phyloP scores from a whole-genome alignment of 139 green algal species.

The Coelastrella sp. region DNA sequence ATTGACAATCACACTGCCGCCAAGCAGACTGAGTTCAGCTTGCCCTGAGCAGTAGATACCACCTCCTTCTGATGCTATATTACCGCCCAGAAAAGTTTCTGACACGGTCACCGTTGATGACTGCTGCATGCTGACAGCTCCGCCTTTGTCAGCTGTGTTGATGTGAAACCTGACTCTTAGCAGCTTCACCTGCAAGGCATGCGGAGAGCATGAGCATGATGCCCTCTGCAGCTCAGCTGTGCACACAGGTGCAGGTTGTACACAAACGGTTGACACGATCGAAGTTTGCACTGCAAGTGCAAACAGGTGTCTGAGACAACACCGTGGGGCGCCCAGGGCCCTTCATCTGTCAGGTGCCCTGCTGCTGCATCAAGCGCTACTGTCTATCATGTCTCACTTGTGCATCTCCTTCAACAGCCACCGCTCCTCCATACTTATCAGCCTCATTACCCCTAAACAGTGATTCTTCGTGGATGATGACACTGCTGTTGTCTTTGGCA shows the following conservation, averaged over 20 bases:
- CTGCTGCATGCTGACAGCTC: neutral
- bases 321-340: no score
- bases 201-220: no score
- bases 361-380: neutral
- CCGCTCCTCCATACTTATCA: neutral
- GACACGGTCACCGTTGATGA: neutral
- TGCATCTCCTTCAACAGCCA: constrained; percentile 4
- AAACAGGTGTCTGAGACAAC: no score
- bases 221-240: no score
- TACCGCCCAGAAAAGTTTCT: neutral
- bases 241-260: no score
- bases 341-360: no score
- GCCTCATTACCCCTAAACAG: neutral
- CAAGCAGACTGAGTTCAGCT: neutral
- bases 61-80: neutral
- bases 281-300: no score
- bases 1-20: neutral
- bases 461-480: neutral
- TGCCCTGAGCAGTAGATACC: neutral
- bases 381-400: neutral
- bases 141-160: neutral
- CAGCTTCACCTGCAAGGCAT: no score
- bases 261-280: no score
- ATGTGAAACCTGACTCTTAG: neutral
- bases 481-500: constrained; percentile 2